phyloP scores from a whole-genome alignment of 768 basidiomycete species.

The Cystobasidium onofrii region DNA sequence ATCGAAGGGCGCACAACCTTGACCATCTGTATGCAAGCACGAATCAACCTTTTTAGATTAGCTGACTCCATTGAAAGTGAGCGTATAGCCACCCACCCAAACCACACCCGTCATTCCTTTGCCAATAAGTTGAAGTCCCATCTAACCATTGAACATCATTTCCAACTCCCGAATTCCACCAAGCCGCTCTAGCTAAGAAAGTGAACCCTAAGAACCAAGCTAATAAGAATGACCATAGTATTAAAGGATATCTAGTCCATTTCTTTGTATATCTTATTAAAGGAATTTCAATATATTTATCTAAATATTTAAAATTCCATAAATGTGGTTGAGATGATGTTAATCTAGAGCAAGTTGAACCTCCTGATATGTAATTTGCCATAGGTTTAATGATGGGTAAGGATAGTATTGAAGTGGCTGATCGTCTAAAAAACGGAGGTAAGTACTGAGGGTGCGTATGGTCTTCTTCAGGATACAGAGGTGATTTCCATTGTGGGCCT shows the following conservation, averaged over 20 bases:
- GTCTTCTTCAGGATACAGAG: neutral
- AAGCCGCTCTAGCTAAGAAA: slow-evolving; percentile 20
- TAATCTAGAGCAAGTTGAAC: neutral
- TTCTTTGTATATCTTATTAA: slow-evolving; percentile 10
- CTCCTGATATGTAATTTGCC: neutral
- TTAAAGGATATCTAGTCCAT: neutral
- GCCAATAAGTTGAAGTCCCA: slow-evolving; percentile 22
- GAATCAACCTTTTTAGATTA: too few species aligned
- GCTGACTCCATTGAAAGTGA: neutral
- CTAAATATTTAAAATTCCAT: neutral
- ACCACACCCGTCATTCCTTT: slow-evolving; percentile 22
- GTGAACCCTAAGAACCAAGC: slow-evolving; percentile 28
- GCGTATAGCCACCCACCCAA: neutral
- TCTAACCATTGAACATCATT: slow-evolving; percentile 4
- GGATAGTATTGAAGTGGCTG: neutral
- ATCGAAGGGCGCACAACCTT: slow-evolving; percentile 17
- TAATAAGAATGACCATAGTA: slow-evolving; percentile 23
- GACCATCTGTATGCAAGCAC: slow-evolving; percentile 1
- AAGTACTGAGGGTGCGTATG: slow-evolving; percentile 21
- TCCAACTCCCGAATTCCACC: slow-evolving; percentile 7
- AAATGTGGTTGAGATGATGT: neutral
- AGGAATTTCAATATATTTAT: neutral
- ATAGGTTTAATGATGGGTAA: slow-evolving; percentile 4
- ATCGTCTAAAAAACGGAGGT: neutral
- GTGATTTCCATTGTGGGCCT: neutral